Conservation (phyloP, 495 filamentous ascomycete genomes). For the Hyaloscypha finlandica region DNA sequence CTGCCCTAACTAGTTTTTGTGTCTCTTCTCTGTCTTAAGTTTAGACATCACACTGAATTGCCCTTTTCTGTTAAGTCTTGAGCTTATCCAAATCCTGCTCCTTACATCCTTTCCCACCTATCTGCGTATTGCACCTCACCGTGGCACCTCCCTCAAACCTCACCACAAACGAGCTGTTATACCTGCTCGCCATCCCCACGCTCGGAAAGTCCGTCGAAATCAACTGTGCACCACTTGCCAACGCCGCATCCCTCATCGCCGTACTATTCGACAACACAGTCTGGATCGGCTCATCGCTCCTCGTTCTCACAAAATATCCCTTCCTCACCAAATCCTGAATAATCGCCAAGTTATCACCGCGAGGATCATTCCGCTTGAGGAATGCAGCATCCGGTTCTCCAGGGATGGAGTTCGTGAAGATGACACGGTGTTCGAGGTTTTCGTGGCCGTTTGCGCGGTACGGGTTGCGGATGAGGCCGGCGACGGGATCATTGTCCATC, state of each 20-base stretch:
- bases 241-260: constrained; percentile 24
- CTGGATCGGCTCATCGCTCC: constrained; percentile 33
- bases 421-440: constrained; percentile 32
- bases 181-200: constrained; percentile 25
- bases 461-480: constrained; percentile 27
- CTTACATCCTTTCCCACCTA: no score
- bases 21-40: no score
- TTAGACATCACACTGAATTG: no score
- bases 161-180: constrained; percentile 25
- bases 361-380: background rate
- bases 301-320: constrained; percentile 37
- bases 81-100: no score
- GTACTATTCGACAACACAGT: constrained; percentile 28
- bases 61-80: no score
- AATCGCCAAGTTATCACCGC: constrained; percentile 25
- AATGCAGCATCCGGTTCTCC: constrained; percentile 33
- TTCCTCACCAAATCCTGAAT: constrained; percentile 36
- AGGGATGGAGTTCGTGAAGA: constrained; percentile 37
- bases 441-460: constrained; percentile 29
- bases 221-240: constrained; percentile 28
- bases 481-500: constrained; percentile 36
- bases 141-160: constrained; percentile 14
- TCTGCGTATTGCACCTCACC: no score
- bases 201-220: constrained; percentile 28
- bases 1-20: no score